Evolutionary conservation across 257 asterid genomes (phyloP), one percentile per base, ranked within the genome.

Genomic region (Paraleonurus japonicus): DNA sequence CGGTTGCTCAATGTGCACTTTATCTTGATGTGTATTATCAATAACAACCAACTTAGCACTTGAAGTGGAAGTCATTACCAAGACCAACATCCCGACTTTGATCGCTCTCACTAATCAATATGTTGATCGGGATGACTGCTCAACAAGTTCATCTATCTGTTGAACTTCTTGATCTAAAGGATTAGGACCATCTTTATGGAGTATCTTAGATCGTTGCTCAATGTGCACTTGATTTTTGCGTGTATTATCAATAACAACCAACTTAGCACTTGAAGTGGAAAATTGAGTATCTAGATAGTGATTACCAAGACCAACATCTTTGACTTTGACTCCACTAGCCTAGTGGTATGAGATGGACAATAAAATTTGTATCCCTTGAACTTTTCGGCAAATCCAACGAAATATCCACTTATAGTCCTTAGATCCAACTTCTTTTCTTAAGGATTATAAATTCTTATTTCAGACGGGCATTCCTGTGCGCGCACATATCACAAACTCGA

Each of bases 241-340:
- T n/a, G n/a, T n/a, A n/a, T n/a, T n/a, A n/a, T n/a, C n/a, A n/a
- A n/a, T n/a, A n/a, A n/a, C n/a, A n/a, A n/a, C n/a, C n/a, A n/a
- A n/a, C n/a, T n/a, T n/a, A n/a, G n/a, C n/a, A n/a, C n/a, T n/a
- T n/a, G n/a, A n/a, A n/a, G n/a, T n/a, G n/a, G n/a, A n/a, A n/a
- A n/a, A n/a, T n/a, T n/a, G n/a, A n/a, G n/a, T n/a, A n/a, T n/a
- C n/a, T n/a, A n/a, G n/a, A n/a, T n/a, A n/a, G n/a, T n/a, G n/a
- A n/a, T n/a, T n/a, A n/a, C n/a, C n/a, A n/a, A n/a, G n/a, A n/a
- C n/a, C n/a, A n/a, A n/a, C n/a, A n/a, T n/a, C n/a, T n/a, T n/a
- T n/a, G n/a, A n/a, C n/a, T n/a, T n/a, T n/a, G n/a, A n/a, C n/a
- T 60, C 65, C 65, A 60, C 65, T 28, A 60, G 6, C 10, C 65